Conservation (phyloP, 257 asterid genomes). For the Scutellaria minor region DNA sequence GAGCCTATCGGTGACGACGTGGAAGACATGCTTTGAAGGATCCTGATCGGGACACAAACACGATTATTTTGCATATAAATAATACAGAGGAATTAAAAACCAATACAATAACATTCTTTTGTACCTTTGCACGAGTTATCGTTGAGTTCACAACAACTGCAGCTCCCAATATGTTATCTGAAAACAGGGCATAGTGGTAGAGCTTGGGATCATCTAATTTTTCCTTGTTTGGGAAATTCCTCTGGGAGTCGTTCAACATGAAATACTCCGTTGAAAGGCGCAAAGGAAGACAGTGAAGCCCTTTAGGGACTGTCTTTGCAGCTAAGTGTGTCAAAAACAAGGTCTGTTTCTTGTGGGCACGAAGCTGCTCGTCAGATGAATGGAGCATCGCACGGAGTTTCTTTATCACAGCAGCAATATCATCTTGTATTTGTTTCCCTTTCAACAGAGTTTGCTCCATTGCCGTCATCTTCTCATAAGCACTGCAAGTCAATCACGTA, state of each 20-base stretch:
- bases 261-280: conserved; percentile 60
- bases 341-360: conserved; percentile 61
- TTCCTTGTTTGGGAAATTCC: conserved; percentile 43
- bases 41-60: conserved; percentile 40
- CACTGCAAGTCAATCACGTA: conserved; percentile 41
- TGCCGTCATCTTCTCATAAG: conserved; percentile 54
- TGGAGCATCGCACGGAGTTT: conserved; percentile 77
- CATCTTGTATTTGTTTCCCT: conserved; percentile 61
- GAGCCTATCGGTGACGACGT: conserved; percentile 58
- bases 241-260: conserved; percentile 47
- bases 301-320: conserved; percentile 65
- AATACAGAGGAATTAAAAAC: not conserved
- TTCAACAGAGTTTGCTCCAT: conserved; percentile 61
- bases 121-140: conserved; percentile 53
- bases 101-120: not conserved
- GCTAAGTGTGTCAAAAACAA: conserved; percentile 59
- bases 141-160: conserved; percentile 70
- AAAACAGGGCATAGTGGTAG: conserved; percentile 60
- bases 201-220: conserved; percentile 53
- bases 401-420: conserved; percentile 59
- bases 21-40: conserved; percentile 62
- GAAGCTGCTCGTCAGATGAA: conserved; percentile 67
- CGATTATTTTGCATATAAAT: too few relatives aligned
- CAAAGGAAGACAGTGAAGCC: conserved; percentile 70
- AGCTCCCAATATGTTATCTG: conserved; percentile 62